Base-by-base conservation (phyloP, 192 early-diverging fungal genomes). In the Mortierella claussenii region DNA sequence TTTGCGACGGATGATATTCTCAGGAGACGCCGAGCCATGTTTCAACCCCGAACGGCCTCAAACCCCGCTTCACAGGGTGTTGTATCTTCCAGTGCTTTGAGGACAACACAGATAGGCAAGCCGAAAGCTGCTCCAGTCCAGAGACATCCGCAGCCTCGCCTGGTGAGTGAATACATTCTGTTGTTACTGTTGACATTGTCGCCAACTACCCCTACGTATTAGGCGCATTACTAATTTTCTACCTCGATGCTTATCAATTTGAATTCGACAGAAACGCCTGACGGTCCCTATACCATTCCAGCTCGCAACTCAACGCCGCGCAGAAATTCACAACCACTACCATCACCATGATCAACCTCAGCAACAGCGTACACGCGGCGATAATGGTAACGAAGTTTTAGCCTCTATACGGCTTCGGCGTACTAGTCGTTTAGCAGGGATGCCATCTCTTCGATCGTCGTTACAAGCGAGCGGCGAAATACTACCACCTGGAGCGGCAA, bases 1-100 rank as follows among this genome's bases (percentile, higher is more conserved):
- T 73, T 73, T 52, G 60, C 69, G 21, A 63, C 60, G 30, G 61
- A 73, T 20, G 54, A 63, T 2, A 18, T 73, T 2, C 52, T 73
- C 36, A 55, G 68, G 27, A 45, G 37, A 27, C 65, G 65, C 10
- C 65, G 30, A 28, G 36, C 32, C 18, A 67, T 67, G 65, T 67
- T 67, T 31, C 54, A 67, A 37, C 31, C 65, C 8, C 17, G 46
- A 50, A 36, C 26, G 20, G 17, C 40, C 6, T 21, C 53, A 7
- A n/a, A 32, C 21, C 8, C 31, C 18, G 32, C 37, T 6, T 15
- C 59, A 0, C 2, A 23, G 18, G 23, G 42, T 2, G 13, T 43
- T 15, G 20, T 8, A 20, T 11, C 23, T 10, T 10, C 37, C 8
- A 40, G 13, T 40, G 37, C 37, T 28, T 0, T 32, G 1, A 36